Base-by-base conservation (phyloP, 345 rosid genomes). In the Eucalyptus cloeziana region DNA sequence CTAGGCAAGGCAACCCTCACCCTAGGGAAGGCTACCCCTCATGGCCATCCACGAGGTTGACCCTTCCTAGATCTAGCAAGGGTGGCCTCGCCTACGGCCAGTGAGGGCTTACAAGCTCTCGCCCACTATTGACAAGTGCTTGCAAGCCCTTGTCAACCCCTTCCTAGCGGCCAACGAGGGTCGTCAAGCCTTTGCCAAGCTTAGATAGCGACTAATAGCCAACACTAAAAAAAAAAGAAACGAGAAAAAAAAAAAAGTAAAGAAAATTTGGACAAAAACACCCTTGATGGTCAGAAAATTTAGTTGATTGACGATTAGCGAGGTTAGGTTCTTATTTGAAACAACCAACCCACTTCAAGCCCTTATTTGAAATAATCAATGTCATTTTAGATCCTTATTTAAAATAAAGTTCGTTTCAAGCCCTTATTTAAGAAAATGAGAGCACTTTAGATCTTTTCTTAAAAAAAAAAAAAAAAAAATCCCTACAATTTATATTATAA, bases 251-350 rank as follows among this genome's bases (percentile, higher is more conserved):
- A 21, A 19, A 19, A 52, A 19, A 52, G 3, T 16, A 1, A 51
- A 51, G 0, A 7, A 51, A 1, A 15, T 13, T 50, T 52, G 10
- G 58, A 52, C 25, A 0, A 52, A 52, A 52, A 21, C 0, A 2
- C 58, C 58, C 10, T 52, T 19, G 4, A 52, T 0, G 10, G 0
- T 52, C 0, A 0, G 0, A 52, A 52, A 21, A 21, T 21, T 52
- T 52, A 52, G 58, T 10, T 0, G 2, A 9, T 25, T 4, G 0
- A 8, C 10, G 4, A 21, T 19, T 0, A 0, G 0, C 10, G 10
- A 52, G 0, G 58, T 7, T 52, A 0, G 24, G 10, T 24, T 4
- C 10, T 52, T 52, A 19, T 52, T 52, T 52, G 0, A 52, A 52
- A 52, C 56, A 19, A 52, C 4, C 24, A 52, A 19, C 10, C 4